Base-by-base conservation (phyloP, 345 rosid species). In the Eucalyptus leucophloia region DNA sequence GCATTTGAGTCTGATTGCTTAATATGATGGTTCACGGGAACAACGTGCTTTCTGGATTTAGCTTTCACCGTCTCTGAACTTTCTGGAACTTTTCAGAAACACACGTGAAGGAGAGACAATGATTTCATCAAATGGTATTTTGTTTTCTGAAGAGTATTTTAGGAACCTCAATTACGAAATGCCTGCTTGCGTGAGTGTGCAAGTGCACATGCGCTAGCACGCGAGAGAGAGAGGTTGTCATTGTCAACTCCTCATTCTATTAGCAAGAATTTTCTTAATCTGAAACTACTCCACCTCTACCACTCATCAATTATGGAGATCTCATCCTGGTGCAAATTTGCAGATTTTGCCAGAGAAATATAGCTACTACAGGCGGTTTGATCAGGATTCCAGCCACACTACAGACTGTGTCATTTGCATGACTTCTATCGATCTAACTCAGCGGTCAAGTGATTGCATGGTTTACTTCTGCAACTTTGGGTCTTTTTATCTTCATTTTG, bases 321-420 rank as follows among this genome's bases (percentile, higher is more conserved):
- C 80, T 88, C 83, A 81, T 26, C 23, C 67, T 49, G 45, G n/a
- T 87, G 87, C 15, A 60, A 91, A 72, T 88, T 91, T 88, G 93
- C 94, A 97, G 99, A 95, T 98, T 91, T 92, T 98, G 88, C 99
- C 99, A 3, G 99, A 96, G 94, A 98, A 97, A 92, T 98, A 98
- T 91, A 95, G 95, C 94, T 98, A 98, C 92, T 92, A 93, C 90
- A 95, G 97, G 94, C 93, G 97, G 91, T 92, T 94, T 13, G 94
- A 96, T 90, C 93, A 92, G 47, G 94, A 92, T 44, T 87, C 93
- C 45, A 93, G 90, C 92, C 93, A 94, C 90, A 87, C 91, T 40
- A 95, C 94, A 15, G 99, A 98, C 89, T 97, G 99, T 47, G 99
- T 97, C 85, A 98, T 98, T 91, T 98, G 99, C 92, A 98, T 98